Base-by-base conservation (phyloP, 2,329 filamentous ascomycete genomes). In the Pseudocercospora crystallina region DNA sequence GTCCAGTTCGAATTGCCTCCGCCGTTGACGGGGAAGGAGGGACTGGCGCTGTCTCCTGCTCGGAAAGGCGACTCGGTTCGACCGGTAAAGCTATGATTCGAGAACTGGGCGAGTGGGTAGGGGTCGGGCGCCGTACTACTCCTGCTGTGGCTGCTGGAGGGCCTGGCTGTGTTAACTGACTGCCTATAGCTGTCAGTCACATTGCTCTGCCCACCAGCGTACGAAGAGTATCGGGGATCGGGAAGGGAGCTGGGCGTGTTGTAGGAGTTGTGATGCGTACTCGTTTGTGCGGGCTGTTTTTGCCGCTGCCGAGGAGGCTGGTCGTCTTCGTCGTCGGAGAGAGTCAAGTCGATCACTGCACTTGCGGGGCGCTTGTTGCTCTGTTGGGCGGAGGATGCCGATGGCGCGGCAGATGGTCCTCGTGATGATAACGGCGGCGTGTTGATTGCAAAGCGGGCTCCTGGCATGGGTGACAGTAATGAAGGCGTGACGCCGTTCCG, bases 311-410 rank as follows among this genome's bases (percentile, higher is more conserved):
- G 59, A 33, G 64, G 62, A 17, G 65, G 66, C 51, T 49, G 39
- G 46, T 71, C 67, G 61, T 77, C 75, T 39, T 77, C 74, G 46
- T 76, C 73, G 53, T 76, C 74, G 54, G 71, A 74, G 40, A 77
- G 57, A 1, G 75, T 78, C 61, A 78, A 64, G 56, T 78, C 76
- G 45, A 79, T 76, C 20, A 77, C 73, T 45, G 75, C 73, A 30
- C 68, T 68, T 10, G 72, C 69, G 29, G 69, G 68, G 32, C 75
- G 68, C 61, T 77, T 79, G 49, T 65, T 69, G 20, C 70, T 67
- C 61, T 39, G 65, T 63, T 46, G 63, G 61, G 43, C 67, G 61
- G 62, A 63, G 40, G 57, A 48, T 32, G 62, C 49, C 2, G 65
- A 68, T 39, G 63, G 64, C 34, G 66, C 62, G 7, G 64, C 58